Evolutionary conservation across 2,329 filamentous ascomycete species (phyloP), one percentile per base, ranked within the genome.

Genomic region (Neonectria neomacrospora): DNA sequence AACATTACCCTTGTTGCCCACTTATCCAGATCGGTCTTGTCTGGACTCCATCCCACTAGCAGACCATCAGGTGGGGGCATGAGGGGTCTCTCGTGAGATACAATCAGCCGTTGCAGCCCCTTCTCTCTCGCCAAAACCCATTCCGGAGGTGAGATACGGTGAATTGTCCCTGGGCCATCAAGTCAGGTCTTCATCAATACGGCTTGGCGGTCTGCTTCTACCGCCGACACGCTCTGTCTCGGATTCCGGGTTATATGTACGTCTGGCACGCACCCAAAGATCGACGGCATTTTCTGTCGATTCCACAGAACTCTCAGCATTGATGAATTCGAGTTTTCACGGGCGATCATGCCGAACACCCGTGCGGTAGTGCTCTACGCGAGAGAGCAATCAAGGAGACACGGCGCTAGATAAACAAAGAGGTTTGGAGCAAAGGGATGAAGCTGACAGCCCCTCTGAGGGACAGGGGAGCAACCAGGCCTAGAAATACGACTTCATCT

Each of bases 61-160:
- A 58, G 45, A 50, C 45, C 54, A 50, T 34, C 34, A 51, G 42
- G 28, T 41, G n/a, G 32, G 34, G 45, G 39, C 7, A 37, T 34
- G 23, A 45, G 34, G 16, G n/a, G 14, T 23, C 42, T 23, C 34
- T 58, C 44, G 34, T 11, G n/a, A 44, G 34, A 22, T 9, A 20
- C 34, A 51, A 58, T 51, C 54, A 51, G 54, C 41, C 45, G 54
- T 51, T 58, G 9, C 22, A 47, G 42, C 23, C 28, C 54, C 30
- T 23, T 37, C 18, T 32, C 54, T 45, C 39, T 57, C 44, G 8
- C 16, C 54, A 48, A 28, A 42, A 47, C n/a, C 39, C 22, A 47
- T 48, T 30, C 47, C 14, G 54, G 54, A 48, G 54, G 42, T 16
- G 30, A 23, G 12, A 32, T 39, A 39, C 12, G 32, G 45, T 34